These are phyloP conservation scores for Teunomyces barrocoloradensis DNA, from an alignment of 805 yeast genomes.

Conservation along the genomic window DNA sequence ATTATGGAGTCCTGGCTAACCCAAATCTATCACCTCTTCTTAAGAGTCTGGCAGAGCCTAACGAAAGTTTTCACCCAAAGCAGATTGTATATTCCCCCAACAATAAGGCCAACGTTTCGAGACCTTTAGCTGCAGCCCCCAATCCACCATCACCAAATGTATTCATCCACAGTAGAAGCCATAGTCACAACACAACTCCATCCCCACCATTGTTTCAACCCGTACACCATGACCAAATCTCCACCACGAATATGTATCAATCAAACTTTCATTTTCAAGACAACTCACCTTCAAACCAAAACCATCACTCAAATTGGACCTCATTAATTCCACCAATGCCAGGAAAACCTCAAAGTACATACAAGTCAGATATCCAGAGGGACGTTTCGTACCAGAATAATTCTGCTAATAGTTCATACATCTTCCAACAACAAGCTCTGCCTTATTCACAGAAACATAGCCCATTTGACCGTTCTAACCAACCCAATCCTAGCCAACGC, in stretches of 20 bases:
- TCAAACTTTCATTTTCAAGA: slow-evolving; percentile 3
- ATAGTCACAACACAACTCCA: slow-evolving; percentile 13
- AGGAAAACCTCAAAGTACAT: slow-evolving; percentile 15
- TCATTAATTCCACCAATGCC: slow-evolving; percentile 37
- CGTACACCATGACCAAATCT: slow-evolving; percentile 11
- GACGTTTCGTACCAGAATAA: background rate
- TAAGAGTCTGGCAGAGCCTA: background rate
- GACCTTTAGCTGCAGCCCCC: background rate
- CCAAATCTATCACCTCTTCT: background rate
- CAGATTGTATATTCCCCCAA: background rate
- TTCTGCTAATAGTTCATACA: background rate
- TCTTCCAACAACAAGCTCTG: slow-evolving; percentile 1
- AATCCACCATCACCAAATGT: slow-evolving; percentile 1
- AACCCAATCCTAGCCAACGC: slow-evolving; percentile 14
- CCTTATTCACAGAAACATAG: background rate
- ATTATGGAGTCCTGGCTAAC: background rate
- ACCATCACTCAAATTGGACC: slow-evolving; percentile 9
- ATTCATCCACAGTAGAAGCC: slow-evolving; percentile 11
- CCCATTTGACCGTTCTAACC: background rate
- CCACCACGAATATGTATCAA: background rate
- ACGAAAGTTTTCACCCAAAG: background rate
- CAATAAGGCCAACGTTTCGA: background rate
- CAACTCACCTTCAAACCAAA: background rate
- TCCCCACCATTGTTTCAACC: slow-evolving; percentile 12
- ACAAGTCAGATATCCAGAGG: slow-evolving; percentile 8